Conservation (phyloP, 2,329 filamentous ascomycete species). For the Gliomastix tumulicola region DNA sequence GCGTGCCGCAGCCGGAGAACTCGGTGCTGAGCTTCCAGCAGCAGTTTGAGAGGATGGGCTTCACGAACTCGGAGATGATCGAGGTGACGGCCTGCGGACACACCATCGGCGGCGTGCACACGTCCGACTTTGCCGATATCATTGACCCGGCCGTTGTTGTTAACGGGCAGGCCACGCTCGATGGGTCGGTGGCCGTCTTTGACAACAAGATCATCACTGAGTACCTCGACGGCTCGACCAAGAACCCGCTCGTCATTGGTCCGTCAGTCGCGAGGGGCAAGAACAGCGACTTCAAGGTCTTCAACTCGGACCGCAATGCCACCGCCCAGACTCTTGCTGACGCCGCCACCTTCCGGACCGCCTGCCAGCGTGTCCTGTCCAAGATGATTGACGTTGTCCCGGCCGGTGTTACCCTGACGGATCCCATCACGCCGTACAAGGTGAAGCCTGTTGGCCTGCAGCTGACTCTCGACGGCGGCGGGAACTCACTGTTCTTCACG, state of each 20-base stretch:
- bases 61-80: constrained; percentile 50
- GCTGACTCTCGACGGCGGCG: constrained; percentile 42
- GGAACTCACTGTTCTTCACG: too few species aligned
- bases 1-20: constrained; percentile 53
- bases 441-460: constrained; percentile 54
- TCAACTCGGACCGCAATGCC: constrained; percentile 45
- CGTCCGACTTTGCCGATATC: constrained; percentile 43
- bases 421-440: constrained; percentile 46
- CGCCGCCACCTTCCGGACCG: constrained; percentile 31
- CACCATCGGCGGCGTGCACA: constrained; percentile 53
- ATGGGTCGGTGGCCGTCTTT: constrained; percentile 39
- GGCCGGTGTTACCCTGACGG: constrained; percentile 38
- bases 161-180: constrained; percentile 36
- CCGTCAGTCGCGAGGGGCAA: constrained; percentile 33
- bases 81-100: constrained; percentile 55
- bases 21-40: constrained; percentile 40
- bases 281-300: constrained; percentile 50
- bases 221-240: constrained; percentile 46
- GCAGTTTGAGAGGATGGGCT: constrained; percentile 53
- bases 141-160: constrained; percentile 33
- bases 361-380: constrained; percentile 45
- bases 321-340: constrained; percentile 43
- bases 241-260: constrained; percentile 48
- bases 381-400: constrained; percentile 58
- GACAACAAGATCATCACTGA: constrained; percentile 52